Base-by-base conservation (phyloP, 495 filamentous ascomycete species). In the Podospora pseudocomata region DNA sequence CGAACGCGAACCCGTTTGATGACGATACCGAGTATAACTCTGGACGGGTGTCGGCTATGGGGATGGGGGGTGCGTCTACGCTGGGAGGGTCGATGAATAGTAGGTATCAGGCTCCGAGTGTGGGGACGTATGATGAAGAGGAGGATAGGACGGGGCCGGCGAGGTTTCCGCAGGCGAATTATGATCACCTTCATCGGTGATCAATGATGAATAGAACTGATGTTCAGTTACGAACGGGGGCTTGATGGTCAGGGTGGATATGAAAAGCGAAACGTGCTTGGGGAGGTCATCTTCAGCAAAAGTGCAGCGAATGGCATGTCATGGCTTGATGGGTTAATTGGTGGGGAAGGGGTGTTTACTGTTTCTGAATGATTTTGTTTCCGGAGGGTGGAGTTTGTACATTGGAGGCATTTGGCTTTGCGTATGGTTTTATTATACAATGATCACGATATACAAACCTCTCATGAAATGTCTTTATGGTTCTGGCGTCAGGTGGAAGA, bases 111-210 rank as follows among this genome's bases (percentile, higher is more conserved):
- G 72, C 77, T 15, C 80, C 81, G 39, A 49, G 39, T 7, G 70
- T 74, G 1, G 75, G 76, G 3, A 60, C 69, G 9, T 11, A 28
- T 28, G 81, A 81, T 19, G 76, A 75, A 34, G 79, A 77, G 63
- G 78, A 82, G 1, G 80, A 80, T 54, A 77, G 78, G 61, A 71
- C 75, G 18, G 60, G 75, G 54, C 78, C 80, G 1, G 76, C 77
- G 26, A 71, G 75, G 27, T 84, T 83, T 67, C 81, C 82, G 2
- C 71, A 65, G 15, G 82, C 74, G 20, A 75, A 81, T 60, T 84
- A 84, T 68, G 81, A 82, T 63, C 75, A 81, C 59, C 79, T 80
- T 23, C 64, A 62, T 55, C 66, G 73, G 64, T 70, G 39, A 49
- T 49, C 39, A 13, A 39, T 39, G 39, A 49, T 49, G 1, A 16